Evolutionary conservation across 169 alveolate genomes (phyloP).

Genomic region (Plasmodium sp.): DNA sequence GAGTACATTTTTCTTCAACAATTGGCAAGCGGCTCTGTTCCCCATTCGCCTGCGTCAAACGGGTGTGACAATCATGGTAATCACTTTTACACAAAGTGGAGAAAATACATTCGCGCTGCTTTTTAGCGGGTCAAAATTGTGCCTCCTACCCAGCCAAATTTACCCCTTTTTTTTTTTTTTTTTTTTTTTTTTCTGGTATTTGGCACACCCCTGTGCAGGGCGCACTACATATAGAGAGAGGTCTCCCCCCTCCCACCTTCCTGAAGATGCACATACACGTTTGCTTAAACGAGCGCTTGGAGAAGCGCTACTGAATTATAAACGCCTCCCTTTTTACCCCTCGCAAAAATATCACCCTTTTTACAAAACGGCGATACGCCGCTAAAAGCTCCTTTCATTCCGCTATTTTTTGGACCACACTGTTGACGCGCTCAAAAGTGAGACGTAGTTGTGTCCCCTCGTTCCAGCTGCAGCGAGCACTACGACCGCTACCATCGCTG

Average conservation of each 20-base stretch:
- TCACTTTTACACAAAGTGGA: background rate
- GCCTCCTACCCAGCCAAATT: background rate
- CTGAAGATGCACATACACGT: background rate
- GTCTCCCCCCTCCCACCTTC: background rate
- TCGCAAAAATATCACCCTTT: background rate
- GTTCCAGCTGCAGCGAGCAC: background rate
- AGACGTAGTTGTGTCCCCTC: background rate
- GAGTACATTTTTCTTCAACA: background rate
- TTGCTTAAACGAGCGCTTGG: background rate
- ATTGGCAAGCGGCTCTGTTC: background rate
- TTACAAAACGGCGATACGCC: background rate
- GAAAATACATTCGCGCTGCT: background rate
- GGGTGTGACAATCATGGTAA: background rate
- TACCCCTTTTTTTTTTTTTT: background rate
- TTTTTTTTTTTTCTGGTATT: background rate
- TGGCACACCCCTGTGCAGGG: background rate
- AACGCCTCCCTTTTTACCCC: background rate
- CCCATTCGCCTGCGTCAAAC: background rate
- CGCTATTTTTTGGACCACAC: background rate
- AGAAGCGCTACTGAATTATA: background rate
- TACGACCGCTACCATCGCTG: background rate
- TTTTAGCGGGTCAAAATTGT: background rate
- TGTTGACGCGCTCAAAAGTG: background rate
- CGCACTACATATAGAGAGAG: background rate
- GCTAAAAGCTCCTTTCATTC: background rate